Conservation (phyloP, 345 rosid species). For the Linum usitatissimum region DNA sequence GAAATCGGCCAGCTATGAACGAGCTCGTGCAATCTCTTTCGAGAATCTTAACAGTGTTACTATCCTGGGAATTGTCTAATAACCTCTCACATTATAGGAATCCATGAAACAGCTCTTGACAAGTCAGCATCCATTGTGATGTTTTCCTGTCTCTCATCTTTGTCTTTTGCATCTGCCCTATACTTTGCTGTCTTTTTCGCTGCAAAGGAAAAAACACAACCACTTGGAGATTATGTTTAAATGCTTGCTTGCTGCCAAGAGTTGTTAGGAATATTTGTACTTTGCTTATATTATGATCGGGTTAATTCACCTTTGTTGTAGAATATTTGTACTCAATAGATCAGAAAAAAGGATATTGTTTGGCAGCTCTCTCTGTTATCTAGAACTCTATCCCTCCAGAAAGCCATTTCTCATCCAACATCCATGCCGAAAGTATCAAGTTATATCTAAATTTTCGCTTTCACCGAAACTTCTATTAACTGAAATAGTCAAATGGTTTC, state of each 20-base stretch:
- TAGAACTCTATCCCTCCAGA: too few species aligned
- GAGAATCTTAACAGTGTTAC: constrained; percentile 32
- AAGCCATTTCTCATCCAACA: too few species aligned
- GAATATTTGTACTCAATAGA: too few species aligned
- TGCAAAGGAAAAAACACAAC: too few species aligned
- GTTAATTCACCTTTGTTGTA: not conserved
- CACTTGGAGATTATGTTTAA: not conserved
- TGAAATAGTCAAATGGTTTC: not conserved
- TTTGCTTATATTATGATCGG: not conserved
- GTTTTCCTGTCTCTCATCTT: not conserved
- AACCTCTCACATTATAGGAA: not conserved
- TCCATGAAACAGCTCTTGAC: not conserved
- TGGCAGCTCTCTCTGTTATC: too few species aligned
- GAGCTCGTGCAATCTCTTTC: constrained; percentile 42
- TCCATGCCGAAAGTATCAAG: too few species aligned
- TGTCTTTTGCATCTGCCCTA: not conserved
- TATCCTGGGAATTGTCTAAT: constrained; percentile 23
- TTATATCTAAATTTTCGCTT: not conserved
- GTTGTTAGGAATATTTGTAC: not conserved
- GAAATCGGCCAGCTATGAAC: constrained; percentile 59
- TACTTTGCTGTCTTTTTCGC: not conserved
- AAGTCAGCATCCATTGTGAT: not conserved
- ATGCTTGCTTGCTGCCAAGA: not conserved
- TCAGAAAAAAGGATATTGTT: too few species aligned
- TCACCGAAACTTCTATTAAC: not conserved